Conservation (phyloP, 208 protist species). For the Trypanosomatidae sp. region DNA sequence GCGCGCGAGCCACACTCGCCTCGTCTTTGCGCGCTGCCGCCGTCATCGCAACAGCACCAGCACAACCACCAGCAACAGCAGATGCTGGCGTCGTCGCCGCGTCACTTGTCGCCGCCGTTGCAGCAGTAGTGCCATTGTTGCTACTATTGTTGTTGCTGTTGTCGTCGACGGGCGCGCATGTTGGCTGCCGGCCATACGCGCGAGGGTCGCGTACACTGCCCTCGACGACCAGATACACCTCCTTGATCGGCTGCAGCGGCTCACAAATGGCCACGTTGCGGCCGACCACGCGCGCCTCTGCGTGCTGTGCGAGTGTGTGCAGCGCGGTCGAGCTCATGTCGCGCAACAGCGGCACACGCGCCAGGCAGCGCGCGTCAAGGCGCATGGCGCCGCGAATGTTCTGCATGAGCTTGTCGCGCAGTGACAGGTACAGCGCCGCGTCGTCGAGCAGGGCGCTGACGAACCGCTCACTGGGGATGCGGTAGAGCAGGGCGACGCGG, state of each 20-base stretch:
- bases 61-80: too few species aligned
- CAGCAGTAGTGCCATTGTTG: too few species aligned
- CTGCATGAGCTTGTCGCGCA: conserved; percentile 47
- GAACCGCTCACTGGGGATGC: conserved; percentile 49
- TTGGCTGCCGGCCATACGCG: too few species aligned
- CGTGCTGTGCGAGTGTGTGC: conserved; percentile 24
- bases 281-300: conserved; percentile 35
- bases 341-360: conserved; percentile 42
- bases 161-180: too few species aligned
- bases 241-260: conserved; percentile 45
- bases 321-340: conserved; percentile 31
- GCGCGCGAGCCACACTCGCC: too few species aligned
- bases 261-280: conserved; percentile 61
- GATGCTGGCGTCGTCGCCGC: too few species aligned
- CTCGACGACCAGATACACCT: conserved; percentile 54
- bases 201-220: conserved; percentile 63
- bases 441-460: conserved; percentile 74
- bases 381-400: conserved; percentile 36
- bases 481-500: conserved; percentile 53
- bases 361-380: conserved; percentile 44
- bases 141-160: too few species aligned
- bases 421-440: conserved; percentile 32
- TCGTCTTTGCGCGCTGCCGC: too few species aligned
- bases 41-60: too few species aligned
- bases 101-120: too few species aligned